phyloP scores from a whole-genome alignment of 495 filamentous ascomycete species.

The Clohesyomyces aquaticus region DNA sequence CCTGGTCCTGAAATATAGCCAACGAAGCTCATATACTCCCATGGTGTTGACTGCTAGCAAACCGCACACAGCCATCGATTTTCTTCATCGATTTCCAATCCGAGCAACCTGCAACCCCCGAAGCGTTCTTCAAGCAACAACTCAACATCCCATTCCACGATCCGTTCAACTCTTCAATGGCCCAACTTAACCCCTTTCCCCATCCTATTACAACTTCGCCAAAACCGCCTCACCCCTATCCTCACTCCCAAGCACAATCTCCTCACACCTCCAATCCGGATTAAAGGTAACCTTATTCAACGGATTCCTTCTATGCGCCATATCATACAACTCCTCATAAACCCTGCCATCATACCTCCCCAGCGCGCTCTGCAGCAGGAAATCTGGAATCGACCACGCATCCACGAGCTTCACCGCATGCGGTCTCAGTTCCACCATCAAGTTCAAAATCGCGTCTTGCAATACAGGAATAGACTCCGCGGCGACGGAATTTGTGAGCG shows the following conservation, averaged over 20 bases:
- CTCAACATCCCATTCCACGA: too few relatives aligned
- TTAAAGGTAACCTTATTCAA: conserved; percentile 55
- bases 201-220: conserved; percentile 41
- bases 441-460: conserved; percentile 46
- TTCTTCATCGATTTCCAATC: too few relatives aligned
- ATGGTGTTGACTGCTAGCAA: too few relatives aligned
- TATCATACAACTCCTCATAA: conserved; percentile 55
- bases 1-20: too few relatives aligned
- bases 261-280: conserved; percentile 55
- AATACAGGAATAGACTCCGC: conserved; percentile 45
- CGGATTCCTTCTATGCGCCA: conserved; percentile 54
- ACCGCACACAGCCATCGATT: too few relatives aligned
- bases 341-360: conserved; percentile 55
- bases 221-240: conserved; percentile 40
- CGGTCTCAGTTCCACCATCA: conserved; percentile 52
- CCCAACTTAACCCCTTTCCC: too few relatives aligned
- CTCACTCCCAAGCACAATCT: conserved; percentile 53
- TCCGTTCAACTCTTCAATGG: too few relatives aligned
- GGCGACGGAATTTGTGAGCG: conserved; percentile 47
- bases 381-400: conserved; percentile 56
- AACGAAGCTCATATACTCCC: too few relatives aligned
- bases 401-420: conserved; percentile 56
- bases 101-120: too few relatives aligned
- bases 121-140: too few relatives aligned
- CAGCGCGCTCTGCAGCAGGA: conserved; percentile 54